phyloP scores from a whole-genome alignment of 331 rosid species.

The Quercus tomentella region DNA sequence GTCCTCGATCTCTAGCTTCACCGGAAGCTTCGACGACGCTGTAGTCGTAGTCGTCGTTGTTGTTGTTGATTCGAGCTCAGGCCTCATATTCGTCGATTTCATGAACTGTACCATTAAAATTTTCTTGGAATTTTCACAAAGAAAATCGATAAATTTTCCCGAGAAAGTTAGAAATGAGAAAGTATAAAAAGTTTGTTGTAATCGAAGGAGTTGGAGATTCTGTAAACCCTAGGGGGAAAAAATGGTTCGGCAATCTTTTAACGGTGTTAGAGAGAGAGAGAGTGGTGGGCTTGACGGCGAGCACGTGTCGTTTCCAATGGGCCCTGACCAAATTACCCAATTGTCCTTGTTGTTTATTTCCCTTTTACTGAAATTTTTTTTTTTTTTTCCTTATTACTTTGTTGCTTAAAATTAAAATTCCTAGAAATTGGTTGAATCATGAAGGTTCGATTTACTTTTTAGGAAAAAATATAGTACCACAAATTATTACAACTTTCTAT shows the following conservation, averaged over 20 bases:
- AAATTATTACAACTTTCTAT: too few relatives aligned
- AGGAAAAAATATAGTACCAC: too few relatives aligned
- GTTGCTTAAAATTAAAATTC: too few relatives aligned
- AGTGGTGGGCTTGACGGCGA: constrained; percentile 24
- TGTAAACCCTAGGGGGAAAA: constrained; percentile 32
- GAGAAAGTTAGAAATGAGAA: not conserved
- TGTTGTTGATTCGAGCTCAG: constrained; percentile 25
- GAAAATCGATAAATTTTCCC: not conserved
- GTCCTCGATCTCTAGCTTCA: constrained; percentile 52
- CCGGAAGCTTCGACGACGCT: constrained; percentile 33
- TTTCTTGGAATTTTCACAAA: not conserved
- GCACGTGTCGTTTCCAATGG: constrained; percentile 33
- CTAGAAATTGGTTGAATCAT: too few relatives aligned
- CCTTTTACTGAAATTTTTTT: too few relatives aligned
- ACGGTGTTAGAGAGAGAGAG: constrained; percentile 14
- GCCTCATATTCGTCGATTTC: constrained; percentile 49
- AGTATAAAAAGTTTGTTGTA: not conserved
- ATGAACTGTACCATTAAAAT: constrained; percentile 56
- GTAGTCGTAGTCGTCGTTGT: not conserved
- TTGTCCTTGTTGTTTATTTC: not conserved
- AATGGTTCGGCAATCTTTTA: constrained; percentile 4
- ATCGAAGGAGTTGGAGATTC: constrained; percentile 17
- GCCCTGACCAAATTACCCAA: not conserved
- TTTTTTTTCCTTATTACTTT: too few relatives aligned
- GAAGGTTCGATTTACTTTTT: too few relatives aligned